phyloP scores from a whole-genome alignment of 2,329 filamentous ascomycete species.

The Phaeosphaeriaceae sp. region DNA sequence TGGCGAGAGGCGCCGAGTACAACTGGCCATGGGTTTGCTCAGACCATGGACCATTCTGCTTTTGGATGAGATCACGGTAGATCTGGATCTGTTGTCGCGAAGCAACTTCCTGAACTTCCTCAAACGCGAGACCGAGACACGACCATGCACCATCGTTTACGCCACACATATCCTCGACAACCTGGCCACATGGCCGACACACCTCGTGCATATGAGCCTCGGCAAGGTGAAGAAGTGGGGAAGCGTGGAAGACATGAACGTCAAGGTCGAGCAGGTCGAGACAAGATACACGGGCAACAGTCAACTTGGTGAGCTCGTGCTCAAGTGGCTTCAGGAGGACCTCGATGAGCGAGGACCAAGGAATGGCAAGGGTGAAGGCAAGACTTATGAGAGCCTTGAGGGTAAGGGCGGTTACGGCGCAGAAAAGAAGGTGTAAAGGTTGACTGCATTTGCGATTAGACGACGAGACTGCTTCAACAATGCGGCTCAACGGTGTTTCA shows the following conservation, averaged over 20 bases:
- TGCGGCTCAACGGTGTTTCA: conserved; percentile 19
- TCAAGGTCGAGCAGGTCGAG: conserved; percentile 53
- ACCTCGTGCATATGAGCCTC: conserved; percentile 94
- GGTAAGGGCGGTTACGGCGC: conserved; percentile 71
- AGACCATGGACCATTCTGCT: conserved; percentile 90
- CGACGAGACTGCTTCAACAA: conserved; percentile 36
- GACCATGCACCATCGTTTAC: conserved; percentile 92
- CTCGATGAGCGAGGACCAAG: conserved; percentile 80
- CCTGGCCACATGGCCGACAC: conserved; percentile 90
- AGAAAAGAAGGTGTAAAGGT: conserved; percentile 53
- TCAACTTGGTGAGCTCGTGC: conserved; percentile 83
- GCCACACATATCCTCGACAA: conserved; percentile 98
- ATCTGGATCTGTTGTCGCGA: conserved; percentile 86
- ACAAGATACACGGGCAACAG: conserved; percentile 72
- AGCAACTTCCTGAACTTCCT: conserved; percentile 87
- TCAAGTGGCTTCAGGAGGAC: conserved; percentile 86
- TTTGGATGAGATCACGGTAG: conserved; percentile 96
- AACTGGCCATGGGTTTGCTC: conserved; percentile 93
- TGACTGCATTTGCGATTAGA: background rate
- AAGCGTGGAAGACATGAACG: conserved; percentile 67
- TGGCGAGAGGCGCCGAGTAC: conserved; percentile 88
- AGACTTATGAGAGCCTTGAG: conserved; percentile 67
- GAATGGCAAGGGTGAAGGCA: conserved; percentile 68
- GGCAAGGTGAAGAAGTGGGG: conserved; percentile 90
- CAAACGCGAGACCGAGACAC: conserved; percentile 81